Conservation (phyloP, 2,329 filamentous ascomycete genomes). For the Clarireedia paspali region DNA sequence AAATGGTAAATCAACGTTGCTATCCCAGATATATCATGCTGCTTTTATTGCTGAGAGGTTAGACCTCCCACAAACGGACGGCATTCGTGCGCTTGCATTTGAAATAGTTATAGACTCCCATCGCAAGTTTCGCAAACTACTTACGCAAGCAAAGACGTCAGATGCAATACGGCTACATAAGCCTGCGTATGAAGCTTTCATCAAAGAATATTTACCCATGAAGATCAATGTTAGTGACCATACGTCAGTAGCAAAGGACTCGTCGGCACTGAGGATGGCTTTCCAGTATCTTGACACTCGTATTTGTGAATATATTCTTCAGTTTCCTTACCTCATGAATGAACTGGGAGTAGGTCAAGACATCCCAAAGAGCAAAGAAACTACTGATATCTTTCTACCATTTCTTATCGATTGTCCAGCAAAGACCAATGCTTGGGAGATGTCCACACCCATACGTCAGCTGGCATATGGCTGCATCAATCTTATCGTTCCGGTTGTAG, state of each 20-base stretch:
- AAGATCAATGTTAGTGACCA: background rate
- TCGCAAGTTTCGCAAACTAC: slow-evolving; percentile 20
- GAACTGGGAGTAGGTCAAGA: slow-evolving; percentile 16
- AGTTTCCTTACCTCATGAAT: slow-evolving; percentile 28
- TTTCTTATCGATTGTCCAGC: slow-evolving; percentile 50
- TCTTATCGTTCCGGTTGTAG: slow-evolving; percentile 23
- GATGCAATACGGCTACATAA: slow-evolving; percentile 15
- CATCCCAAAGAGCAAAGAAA: background rate
- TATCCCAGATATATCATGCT: slow-evolving; percentile 33
- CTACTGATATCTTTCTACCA: slow-evolving; percentile 52
- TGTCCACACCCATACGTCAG: slow-evolving; percentile 41
- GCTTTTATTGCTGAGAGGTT: slow-evolving; percentile 37
- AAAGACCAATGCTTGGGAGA: slow-evolving; percentile 50
- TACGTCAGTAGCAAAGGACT: background rate
- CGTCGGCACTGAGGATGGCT: background rate
- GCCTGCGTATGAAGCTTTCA: slow-evolving; percentile 19
- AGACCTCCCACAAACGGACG: slow-evolving; percentile 30
- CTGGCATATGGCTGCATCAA: slow-evolving; percentile 49
- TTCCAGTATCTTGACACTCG: slow-evolving; percentile 37
- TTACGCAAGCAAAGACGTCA: slow-evolving; percentile 17
- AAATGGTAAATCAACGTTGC: slow-evolving; percentile 16
- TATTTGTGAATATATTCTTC: slow-evolving; percentile 42
- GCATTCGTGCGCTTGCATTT: slow-evolving; percentile 33
- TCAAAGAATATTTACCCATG: slow-evolving; percentile 19
- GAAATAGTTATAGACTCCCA: slow-evolving; percentile 24